These are phyloP conservation scores for Acer campestre DNA, from an alignment of 345 rosid species.

Conservation along the genomic window DNA sequence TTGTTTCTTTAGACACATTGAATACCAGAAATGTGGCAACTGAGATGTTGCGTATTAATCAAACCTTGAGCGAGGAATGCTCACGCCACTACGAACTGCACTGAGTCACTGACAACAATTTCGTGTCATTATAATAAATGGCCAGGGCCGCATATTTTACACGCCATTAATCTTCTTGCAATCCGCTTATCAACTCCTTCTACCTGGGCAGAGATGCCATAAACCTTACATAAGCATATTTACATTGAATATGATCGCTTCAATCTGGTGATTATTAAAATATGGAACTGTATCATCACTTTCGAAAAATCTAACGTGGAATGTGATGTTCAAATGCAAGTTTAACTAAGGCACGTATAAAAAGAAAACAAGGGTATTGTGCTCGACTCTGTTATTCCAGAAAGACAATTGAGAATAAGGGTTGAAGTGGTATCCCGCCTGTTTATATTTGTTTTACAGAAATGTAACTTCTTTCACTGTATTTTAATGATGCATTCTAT, in stretches of 20 bases:
- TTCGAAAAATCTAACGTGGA: no score
- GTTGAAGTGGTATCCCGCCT: not conserved
- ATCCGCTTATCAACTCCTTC: constrained; percentile 20
- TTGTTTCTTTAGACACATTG: not conserved
- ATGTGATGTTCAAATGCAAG: not conserved
- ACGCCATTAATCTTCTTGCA: constrained; percentile 12
- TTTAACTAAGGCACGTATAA: not conserved
- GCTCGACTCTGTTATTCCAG: not conserved
- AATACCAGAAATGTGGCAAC: constrained; percentile 13
- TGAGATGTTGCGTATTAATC: constrained; percentile 22
- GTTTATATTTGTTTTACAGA: not conserved
- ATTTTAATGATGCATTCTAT: not conserved
- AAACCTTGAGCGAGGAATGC: constrained; percentile 16
- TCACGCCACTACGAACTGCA: constrained; percentile 18
- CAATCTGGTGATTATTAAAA: not conserved
- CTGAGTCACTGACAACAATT: constrained; percentile 13
- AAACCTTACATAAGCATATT: not conserved
- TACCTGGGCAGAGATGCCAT: constrained; percentile 19
- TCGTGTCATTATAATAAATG: constrained; percentile 2
- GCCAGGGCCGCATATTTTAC: constrained; percentile 1
- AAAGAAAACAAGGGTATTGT: not conserved
- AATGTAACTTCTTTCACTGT: not conserved
- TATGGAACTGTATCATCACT: not conserved
- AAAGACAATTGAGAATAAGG: not conserved
- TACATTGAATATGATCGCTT: not conserved